These are phyloP conservation scores for Phytophthora palmivora DNA, from an alignment of 352 stramenopile species.

Conservation along the genomic window DNA sequence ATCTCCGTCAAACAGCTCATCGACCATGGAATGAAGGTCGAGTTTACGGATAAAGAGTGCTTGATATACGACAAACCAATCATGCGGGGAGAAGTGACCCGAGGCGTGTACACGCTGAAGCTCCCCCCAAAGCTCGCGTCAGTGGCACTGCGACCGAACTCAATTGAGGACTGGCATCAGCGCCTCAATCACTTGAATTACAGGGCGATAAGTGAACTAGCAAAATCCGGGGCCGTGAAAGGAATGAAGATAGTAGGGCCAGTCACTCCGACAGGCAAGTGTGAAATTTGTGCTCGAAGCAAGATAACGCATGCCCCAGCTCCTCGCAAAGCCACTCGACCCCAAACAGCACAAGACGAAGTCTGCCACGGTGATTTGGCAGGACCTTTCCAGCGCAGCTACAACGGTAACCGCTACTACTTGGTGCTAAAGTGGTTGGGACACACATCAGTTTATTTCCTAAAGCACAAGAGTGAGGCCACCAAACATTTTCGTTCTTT, in stretches of 20 bases:
- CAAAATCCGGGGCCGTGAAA: neutral
- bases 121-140: neutral
- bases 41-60: constrained; percentile 8
- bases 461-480: constrained; percentile 17
- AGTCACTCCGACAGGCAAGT: neutral
- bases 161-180: constrained; percentile 15
- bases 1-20: constrained; percentile 20
- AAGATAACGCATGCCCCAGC: neutral
- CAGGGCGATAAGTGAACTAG: neutral
- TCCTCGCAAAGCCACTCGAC: neutral
- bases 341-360: neutral
- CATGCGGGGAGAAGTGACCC: neutral
- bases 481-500: no score
- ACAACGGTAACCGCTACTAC: constrained; percentile 10
- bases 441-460: constrained; percentile 11
- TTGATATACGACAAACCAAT: neutral
- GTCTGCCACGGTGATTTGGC: constrained; percentile 10
- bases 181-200: constrained; percentile 10
- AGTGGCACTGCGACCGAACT: constrained; percentile 2
- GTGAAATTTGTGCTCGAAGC: neutral
- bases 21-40: constrained; percentile 12
- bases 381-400: constrained; percentile 5
- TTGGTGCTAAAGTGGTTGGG: constrained; percentile 8
- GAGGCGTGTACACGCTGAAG: constrained; percentile 10
- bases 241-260: neutral